Evolutionary conservation across 2,329 filamentous ascomycete species (phyloP), one percentile per base, ranked within the genome.

Genomic region (Cercospora sp.): DNA sequence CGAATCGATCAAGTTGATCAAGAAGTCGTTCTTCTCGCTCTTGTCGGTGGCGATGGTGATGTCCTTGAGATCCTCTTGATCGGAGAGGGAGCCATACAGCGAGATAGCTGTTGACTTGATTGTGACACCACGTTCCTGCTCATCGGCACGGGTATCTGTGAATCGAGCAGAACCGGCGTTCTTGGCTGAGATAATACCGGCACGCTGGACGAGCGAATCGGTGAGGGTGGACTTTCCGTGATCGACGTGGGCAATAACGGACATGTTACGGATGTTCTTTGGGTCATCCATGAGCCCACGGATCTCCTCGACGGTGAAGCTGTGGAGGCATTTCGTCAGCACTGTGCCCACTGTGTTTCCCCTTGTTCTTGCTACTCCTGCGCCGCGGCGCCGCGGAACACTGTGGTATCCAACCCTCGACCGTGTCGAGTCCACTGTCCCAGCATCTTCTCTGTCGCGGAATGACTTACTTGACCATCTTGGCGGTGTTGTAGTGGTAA

Each of bases 91-190:
- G 81, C 92, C 93, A 85, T 95, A 99, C 80, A 99, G 90, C 77
- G 96, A 98, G 86, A 99, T 99, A 85, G 96, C 95, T 73, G 95
- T 99, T 68, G 95, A 99, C 91, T 99, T 99, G 90, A 99, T 99
- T 79, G 95, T 99, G 81, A 99, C 97, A 90, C 95, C 93, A 90
- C 95, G 94, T 83, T 99, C 95, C 87, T 99, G 95, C 85, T 99
- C 95, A 83, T 99, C 95, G 75, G 91, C 86, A 85, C 95, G 92
- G 74, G 95, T 99, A 85, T 99, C 95, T 79, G 94, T 99, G 82
- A 94, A 96, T 84, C 95, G 91, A 76, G 91, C 90, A 82, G 97
- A 93, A 85, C 95, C 95, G 79, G 95, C 95, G 87, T 98, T 98
- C 79, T 93, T 93, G 78, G 93, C 92, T 78, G 95, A 98, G 82